phyloP scores from a whole-genome alignment of 1,284 basidiomycete species.

The Ganoderma lucidum region DNA sequence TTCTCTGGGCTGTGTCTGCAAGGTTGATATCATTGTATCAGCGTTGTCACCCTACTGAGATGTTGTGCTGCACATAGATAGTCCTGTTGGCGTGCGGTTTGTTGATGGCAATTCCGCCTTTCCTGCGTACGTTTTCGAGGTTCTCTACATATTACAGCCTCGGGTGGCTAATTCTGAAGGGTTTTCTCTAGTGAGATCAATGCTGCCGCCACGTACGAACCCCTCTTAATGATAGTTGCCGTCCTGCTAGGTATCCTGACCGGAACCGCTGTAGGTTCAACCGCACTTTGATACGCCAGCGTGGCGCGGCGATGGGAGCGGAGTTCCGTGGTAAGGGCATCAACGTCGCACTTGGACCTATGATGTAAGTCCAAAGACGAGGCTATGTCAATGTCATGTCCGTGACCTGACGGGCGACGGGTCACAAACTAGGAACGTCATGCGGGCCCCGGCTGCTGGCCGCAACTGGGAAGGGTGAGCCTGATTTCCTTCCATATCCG shows the following conservation, averaged over 20 bases:
- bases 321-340: constrained; percentile 78
- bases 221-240: not conserved
- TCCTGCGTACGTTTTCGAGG: constrained; percentile 58
- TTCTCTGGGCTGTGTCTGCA: constrained; percentile 78
- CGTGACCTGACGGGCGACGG: not conserved
- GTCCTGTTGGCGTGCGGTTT: constrained; percentile 70
- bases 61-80: constrained; percentile 45
- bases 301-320: constrained; percentile 70
- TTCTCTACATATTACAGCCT: not conserved
- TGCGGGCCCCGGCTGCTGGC: constrained; percentile 72
- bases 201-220: constrained; percentile 67
- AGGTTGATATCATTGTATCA: constrained; percentile 44
- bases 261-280: constrained; percentile 64
- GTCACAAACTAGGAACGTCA: constrained; percentile 54
- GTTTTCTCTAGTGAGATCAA: constrained; percentile 66
- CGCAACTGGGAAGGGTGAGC: constrained; percentile 76
- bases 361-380: constrained; percentile 46
- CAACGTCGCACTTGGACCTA: constrained; percentile 66
- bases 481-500: not conserved
- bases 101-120: constrained; percentile 73
- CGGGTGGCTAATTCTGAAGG: not conserved
- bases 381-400: not conserved
- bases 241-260: constrained; percentile 54
- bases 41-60: not conserved
- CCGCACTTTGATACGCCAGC: constrained; percentile 67